A percentile compares a stretch with the other conserved stretches of the same genome.
phyloP scores from a whole-genome alignment of 2,329 filamentous ascomycete genomes.

The Calonectria pauciramosa region DNA sequence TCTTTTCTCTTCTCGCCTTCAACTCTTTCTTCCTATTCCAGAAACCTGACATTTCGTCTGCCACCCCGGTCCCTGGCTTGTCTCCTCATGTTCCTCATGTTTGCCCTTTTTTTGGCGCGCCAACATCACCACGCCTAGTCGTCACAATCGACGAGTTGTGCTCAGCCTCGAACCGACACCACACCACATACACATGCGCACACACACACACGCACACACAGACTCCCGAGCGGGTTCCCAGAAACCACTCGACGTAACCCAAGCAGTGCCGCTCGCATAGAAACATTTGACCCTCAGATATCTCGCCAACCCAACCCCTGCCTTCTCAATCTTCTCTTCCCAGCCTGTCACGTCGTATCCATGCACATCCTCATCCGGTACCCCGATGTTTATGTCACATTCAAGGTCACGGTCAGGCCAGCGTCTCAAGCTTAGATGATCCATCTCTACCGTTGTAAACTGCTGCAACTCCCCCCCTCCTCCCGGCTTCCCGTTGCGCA shows the following conservation, averaged over 20 bases:
- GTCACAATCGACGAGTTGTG: not conserved
- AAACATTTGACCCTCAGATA: not conserved
- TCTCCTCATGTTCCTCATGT: not conserved
- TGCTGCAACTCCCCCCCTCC: not conserved
- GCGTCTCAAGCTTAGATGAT: slow-evolving; percentile 15
- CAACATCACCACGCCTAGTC: not conserved
- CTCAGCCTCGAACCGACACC: not conserved
- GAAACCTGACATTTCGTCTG: not conserved
- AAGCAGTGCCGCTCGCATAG: not conserved
- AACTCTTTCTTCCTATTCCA: slow-evolving; percentile 1
- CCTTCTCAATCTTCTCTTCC: not conserved
- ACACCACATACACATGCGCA: not conserved
- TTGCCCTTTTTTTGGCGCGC: not conserved
- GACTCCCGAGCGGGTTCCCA: not conserved
- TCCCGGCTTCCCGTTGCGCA: not conserved
- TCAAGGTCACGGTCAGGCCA: slow-evolving; percentile 20
- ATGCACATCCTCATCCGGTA: not conserved
- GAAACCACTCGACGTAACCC: not conserved
- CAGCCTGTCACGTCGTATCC: slow-evolving; percentile 21
- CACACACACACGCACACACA: not conserved
- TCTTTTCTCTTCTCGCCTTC: not conserved
- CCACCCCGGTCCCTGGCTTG: not conserved
- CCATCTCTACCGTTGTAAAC: slow-evolving; percentile 1
- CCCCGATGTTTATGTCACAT: slow-evolving; percentile 26
- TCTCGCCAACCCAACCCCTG: not conserved